Base-by-base conservation (phyloP, 2,329 filamentous ascomycete genomes). In the Fusarium citri region DNA sequence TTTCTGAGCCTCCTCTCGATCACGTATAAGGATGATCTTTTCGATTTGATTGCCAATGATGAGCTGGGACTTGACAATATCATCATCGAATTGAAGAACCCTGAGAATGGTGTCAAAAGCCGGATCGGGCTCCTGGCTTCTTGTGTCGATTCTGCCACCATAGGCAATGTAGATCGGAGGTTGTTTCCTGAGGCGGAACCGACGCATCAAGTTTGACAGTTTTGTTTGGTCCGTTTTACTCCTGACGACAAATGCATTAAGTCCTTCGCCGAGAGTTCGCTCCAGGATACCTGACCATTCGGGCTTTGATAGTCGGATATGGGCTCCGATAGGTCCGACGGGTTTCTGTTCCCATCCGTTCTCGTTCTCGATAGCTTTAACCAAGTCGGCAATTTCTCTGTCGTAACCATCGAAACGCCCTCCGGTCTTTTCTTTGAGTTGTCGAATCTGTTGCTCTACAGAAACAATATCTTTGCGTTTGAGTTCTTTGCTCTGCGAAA, bases 201-300 rank as follows among this genome's bases (percentile, higher is more conserved):
- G 83, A 41, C 86, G 86, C 85, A 97, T 92, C 70, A 97, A 80
- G 5, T 78, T 78, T 18, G 84, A 86, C 6, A 99, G 83, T 9
- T 88, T 84, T n/a, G 85, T 84, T 77, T 93, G 90, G 76, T 99
- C 96, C 15, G 84, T 80, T 74, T 92, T 93, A 78, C 84, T 93
- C 8, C 88, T 90, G 43, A 98, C 94, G 53, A 97, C 87, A 76
- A 98, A 99, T 3, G 88, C 89, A 66, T 89, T 91, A 31, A 98
- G 82, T 1, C 82, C 84, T 6, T 79, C 80, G n/a, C 93, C 93
- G 47, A 97, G 86, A 2, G 88, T 88, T 67, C 87, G 91, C 77
- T 99, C 96, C 16, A 99, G 79, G 45, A 97, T 89, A 1, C 88
- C 87, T 2, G 91, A 92, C 96, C 96, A 99, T 72, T 93, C 86